Conservation (phyloP, 176 grass and related monocot species). For the Avena atlantica region DNA sequence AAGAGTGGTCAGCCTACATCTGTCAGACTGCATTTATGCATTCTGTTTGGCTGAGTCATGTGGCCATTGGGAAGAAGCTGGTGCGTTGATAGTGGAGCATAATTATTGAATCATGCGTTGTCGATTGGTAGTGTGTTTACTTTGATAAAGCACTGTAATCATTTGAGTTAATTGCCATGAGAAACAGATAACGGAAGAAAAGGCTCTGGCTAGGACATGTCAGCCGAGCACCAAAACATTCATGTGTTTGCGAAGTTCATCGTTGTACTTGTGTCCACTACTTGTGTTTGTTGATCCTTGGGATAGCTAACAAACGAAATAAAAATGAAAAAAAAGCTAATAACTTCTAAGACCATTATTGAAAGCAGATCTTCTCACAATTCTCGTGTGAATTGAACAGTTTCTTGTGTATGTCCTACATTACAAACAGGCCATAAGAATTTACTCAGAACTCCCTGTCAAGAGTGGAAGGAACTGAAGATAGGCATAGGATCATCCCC, state of each 20-base stretch:
- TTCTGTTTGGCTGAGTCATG: neutral
- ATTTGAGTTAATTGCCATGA: neutral
- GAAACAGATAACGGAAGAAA: slow-evolving; percentile 1
- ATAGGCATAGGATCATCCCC: neutral
- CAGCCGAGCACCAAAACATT: slow-evolving; percentile 1
- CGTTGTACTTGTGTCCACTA: no score
- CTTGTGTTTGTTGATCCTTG: neutral
- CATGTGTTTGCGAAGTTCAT: no score
- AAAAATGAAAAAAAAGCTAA: neutral
- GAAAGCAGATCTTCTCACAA: neutral
- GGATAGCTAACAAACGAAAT: neutral
- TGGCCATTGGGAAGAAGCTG: neutral
- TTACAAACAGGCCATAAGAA: neutral
- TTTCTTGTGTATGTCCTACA: neutral
- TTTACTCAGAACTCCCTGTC: neutral
- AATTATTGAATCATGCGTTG: no score
- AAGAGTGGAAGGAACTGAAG: no score
- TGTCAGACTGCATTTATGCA: neutral
- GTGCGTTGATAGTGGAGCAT: no score
- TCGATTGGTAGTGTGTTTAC: no score
- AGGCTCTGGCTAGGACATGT: neutral
- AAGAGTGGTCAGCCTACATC: neutral
- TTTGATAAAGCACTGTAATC: neutral
- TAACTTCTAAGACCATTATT: neutral
- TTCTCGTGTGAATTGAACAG: neutral